Evolutionary conservation across 306 rosid species (phyloP).

Genomic region (Lathyrus sativus): DNA sequence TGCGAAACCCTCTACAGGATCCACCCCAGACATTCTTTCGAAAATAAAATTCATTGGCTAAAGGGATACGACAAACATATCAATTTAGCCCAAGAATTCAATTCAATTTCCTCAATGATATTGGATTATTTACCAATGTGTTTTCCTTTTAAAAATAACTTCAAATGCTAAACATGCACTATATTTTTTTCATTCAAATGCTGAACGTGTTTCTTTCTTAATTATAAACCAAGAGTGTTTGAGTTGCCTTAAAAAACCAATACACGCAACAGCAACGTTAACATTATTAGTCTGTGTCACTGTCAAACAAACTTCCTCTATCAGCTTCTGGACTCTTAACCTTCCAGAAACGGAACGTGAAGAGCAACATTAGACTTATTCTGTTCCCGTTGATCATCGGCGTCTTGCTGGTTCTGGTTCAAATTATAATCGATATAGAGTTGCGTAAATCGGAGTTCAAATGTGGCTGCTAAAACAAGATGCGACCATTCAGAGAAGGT

Average conservation of each 20-base stretch:
- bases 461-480: slow-evolving; percentile 65
- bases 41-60: too few relatives aligned
- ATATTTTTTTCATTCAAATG: neutral
- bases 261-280: neutral
- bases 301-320: slow-evolving; percentile 11
- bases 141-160: neutral
- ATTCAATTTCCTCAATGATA: neutral
- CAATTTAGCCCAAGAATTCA: too few relatives aligned
- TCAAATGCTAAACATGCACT: neutral
- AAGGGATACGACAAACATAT: too few relatives aligned
- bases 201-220: neutral
- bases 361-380: slow-evolving; percentile 60
- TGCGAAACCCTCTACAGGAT: too few relatives aligned
- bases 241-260: neutral
- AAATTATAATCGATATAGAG: slow-evolving; percentile 40
- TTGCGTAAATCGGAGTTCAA: slow-evolving; percentile 48
- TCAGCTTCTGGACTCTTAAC: slow-evolving; percentile 63
- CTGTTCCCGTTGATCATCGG: slow-evolving; percentile 58
- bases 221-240: neutral
- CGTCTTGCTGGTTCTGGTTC: slow-evolving; percentile 54
- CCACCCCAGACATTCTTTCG: too few relatives aligned
- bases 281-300: neutral
- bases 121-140: neutral
- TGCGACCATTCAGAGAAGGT: slow-evolving; percentile 34
- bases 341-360: slow-evolving; percentile 73